A percentile compares a stretch with the other conserved stretches of the same genome.
Conservation (phyloP, 176 grass and related monocot genomes). For the Hordeum vulgare region DNA sequence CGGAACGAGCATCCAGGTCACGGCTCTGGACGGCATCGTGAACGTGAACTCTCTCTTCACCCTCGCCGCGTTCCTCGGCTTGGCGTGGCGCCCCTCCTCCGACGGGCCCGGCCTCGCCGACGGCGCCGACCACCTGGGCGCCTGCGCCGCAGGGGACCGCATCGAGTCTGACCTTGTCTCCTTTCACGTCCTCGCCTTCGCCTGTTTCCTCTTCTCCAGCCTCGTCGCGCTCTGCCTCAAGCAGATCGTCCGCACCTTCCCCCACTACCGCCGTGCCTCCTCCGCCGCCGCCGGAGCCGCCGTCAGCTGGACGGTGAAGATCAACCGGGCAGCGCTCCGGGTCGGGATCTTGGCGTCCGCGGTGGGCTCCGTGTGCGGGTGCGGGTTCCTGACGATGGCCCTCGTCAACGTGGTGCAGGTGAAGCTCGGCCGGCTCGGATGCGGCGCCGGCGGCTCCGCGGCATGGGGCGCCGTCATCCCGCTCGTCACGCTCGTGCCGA, state of each 20-base stretch:
- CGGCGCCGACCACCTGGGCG: slow-evolving; percentile 18
- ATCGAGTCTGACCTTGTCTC: slow-evolving; percentile 62
- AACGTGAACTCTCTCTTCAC: slow-evolving; percentile 98
- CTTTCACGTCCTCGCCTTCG: slow-evolving; percentile 84
- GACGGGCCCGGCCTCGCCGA: slow-evolving; percentile 28
- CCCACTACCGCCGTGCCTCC: neutral
- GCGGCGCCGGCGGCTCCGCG: slow-evolving; percentile 45
- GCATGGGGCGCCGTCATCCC: slow-evolving; percentile 53
- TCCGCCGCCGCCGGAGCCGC: neutral
- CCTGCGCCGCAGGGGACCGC: slow-evolving; percentile 49
- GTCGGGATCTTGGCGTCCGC: slow-evolving; percentile 64
- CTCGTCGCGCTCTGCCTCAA: slow-evolving; percentile 97
- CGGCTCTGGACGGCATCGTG: slow-evolving; percentile 88
- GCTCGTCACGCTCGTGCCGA: slow-evolving; percentile 65
- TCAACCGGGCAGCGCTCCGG: slow-evolving; percentile 66
- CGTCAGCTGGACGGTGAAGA: slow-evolving; percentile 16
- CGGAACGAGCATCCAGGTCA: slow-evolving; percentile 78
- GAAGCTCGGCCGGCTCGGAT: slow-evolving; percentile 66
- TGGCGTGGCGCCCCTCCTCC: slow-evolving; percentile 65
- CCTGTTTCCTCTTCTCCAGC: slow-evolving; percentile 96
- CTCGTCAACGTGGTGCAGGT: slow-evolving; percentile 88
- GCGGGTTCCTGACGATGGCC: slow-evolving; percentile 80
- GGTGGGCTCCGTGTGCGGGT: slow-evolving; percentile 51
- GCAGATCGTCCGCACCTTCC: slow-evolving; percentile 65
- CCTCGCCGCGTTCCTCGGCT: slow-evolving; percentile 62